These are phyloP conservation scores for Paxillus involutus DNA, from an alignment of 768 basidiomycete genomes.

Conservation along the genomic window DNA sequence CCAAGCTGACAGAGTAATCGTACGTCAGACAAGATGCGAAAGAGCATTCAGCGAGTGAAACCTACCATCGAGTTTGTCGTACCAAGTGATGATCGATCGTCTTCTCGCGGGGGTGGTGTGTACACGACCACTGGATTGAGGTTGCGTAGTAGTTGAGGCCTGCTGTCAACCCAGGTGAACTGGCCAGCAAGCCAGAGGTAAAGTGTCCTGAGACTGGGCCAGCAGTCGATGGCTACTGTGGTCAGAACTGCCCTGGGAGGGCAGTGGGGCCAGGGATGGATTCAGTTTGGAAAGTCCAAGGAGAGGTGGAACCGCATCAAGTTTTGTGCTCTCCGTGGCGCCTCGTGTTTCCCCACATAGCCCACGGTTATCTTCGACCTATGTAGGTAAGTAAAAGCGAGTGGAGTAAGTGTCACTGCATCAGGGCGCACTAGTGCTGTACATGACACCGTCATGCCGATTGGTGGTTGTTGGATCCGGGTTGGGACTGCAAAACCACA, in stretches of 20 bases:
- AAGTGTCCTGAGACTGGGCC: neutral
- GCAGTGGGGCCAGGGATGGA: neutral
- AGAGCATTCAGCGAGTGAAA: neutral
- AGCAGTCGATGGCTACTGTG: slow-evolving; percentile 6
- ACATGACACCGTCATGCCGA: neutral
- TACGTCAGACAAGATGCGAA: too few species aligned
- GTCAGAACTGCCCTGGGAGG: neutral
- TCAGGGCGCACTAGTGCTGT: neutral
- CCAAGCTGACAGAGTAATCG: neutral
- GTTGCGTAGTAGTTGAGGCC: too few species aligned
- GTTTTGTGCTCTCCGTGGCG: neutral
- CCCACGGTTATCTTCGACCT: neutral
- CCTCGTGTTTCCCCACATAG: slow-evolving; percentile 9
- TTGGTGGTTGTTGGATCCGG: too few species aligned
- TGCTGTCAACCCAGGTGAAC: neutral
- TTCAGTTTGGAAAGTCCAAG: neutral
- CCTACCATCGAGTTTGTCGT: neutral
- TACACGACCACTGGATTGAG: neutral
- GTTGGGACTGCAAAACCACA: too few species aligned
- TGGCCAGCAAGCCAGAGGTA: neutral
- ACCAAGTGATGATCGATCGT: neutral
- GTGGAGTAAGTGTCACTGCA: slow-evolving; percentile 11
- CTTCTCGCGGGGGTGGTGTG: neutral
- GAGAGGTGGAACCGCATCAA: slow-evolving; percentile 1
- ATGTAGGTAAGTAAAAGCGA: neutral